A percentile compares a stretch with the other conserved stretches of the same genome.
Evolutionary conservation across 176 grass and related monocot species (phyloP).

Genomic region (Coix lacrymajobi): DNA sequence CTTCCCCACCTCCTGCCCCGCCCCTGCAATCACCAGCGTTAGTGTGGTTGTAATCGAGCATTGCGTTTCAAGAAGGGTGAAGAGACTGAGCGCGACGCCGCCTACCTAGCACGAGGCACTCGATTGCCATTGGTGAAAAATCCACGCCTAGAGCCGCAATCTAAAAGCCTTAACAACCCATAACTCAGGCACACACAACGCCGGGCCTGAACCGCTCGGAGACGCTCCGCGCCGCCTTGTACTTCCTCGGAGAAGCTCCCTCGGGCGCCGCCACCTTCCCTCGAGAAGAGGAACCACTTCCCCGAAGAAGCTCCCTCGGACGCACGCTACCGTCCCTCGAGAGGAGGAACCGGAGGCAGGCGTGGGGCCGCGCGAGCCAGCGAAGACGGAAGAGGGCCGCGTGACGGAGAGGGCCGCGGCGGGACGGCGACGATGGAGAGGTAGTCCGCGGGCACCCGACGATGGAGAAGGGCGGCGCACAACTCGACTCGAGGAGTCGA

Average conservation of each 20-base stretch:
- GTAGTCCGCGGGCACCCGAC: not conserved
- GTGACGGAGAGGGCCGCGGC: not conserved
- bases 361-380: not conserved
- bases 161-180: not conserved
- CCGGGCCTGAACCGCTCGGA: not conserved
- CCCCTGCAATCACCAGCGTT: constrained; percentile 27
- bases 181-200: not conserved
- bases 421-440: not conserved
- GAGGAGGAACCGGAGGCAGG: not conserved
- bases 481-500: not conserved
- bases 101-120: constrained; percentile 85
- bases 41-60: not conserved
- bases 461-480: not conserved
- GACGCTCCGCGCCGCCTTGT: not conserved
- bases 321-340: not conserved
- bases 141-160: not conserved
- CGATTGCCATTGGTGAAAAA: constrained; percentile 55
- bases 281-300: too few species aligned
- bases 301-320: too few species aligned
- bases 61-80: not conserved
- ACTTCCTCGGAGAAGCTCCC: not conserved
- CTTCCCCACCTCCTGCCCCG: constrained; percentile 95
- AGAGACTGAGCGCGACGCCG: not conserved
- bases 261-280: not conserved
- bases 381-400: not conserved